Conservation (phyloP, 2,329 filamentous ascomycete genomes). For the Curvularia sp. region DNA sequence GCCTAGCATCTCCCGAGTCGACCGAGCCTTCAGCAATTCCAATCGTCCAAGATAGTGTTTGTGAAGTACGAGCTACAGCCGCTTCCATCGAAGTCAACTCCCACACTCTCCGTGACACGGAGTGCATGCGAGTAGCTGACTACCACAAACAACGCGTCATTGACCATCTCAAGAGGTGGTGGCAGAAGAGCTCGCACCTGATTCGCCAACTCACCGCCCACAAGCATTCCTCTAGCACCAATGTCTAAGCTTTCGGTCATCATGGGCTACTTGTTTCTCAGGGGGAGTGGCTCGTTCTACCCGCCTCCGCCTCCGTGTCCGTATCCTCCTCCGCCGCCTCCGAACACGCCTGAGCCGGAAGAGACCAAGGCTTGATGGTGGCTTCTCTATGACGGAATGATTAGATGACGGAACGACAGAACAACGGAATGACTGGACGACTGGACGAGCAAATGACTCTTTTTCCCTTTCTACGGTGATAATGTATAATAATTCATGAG, state of each 20-base stretch:
- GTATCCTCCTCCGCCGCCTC: neutral
- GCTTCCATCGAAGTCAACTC: constrained; percentile 27
- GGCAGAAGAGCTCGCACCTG: constrained; percentile 32
- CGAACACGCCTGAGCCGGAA: constrained; percentile 3
- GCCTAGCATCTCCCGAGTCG: constrained; percentile 26
- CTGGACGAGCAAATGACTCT: neutral
- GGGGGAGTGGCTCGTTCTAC: neutral
- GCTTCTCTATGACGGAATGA: neutral
- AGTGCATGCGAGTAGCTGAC: too few relatives aligned
- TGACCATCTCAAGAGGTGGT: constrained; percentile 31
- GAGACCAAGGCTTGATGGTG: neutral
- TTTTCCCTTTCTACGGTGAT: neutral
- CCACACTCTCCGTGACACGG: constrained; percentile 36
- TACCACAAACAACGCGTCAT: too few relatives aligned
- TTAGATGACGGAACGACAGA: too few relatives aligned
- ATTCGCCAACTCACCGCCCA: constrained; percentile 25
- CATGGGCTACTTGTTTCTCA: neutral
- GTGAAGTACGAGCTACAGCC: constrained; percentile 29
- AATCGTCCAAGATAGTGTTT: constrained; percentile 28
- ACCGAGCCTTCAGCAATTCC: constrained; percentile 18
- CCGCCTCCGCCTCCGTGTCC: neutral
- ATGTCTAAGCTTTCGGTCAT: neutral
- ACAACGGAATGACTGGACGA: neutral
- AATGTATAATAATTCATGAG: neutral
- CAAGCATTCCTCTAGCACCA: constrained; percentile 6